phyloP scores from a whole-genome alignment of 2,329 filamentous ascomycete genomes.

The Esteya vermicola region DNA sequence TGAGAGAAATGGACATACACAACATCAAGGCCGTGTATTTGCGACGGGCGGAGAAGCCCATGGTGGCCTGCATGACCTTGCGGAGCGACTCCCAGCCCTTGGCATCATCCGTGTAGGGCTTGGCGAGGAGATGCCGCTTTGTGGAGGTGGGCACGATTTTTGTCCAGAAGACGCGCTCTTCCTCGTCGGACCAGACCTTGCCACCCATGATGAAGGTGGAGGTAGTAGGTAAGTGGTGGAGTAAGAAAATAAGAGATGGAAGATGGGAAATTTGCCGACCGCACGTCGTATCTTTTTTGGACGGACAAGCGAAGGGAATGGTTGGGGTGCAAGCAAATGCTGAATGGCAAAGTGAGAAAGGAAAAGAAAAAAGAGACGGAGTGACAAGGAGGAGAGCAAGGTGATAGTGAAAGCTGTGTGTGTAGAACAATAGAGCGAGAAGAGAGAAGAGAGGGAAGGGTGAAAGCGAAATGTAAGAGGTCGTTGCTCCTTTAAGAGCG shows the following conservation, averaged over 20 bases:
- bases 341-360: neutral
- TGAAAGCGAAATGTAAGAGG: no score
- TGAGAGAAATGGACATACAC: slow-evolving; percentile 14
- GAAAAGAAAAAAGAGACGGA: neutral
- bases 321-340: no score
- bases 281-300: no score
- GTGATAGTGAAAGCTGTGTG: neutral
- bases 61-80: slow-evolving; percentile 9
- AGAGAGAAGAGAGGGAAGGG: neutral
- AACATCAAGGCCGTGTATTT: slow-evolving; percentile 15
- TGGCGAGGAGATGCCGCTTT: slow-evolving; percentile 11
- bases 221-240: no score
- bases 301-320: no score
- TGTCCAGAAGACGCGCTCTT: slow-evolving; percentile 35
- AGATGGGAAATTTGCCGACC: slow-evolving; percentile 6
- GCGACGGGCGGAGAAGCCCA: slow-evolving; percentile 12
- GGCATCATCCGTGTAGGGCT: slow-evolving; percentile 4
- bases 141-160: slow-evolving; percentile 15
- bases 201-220: no score
- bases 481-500: no score
- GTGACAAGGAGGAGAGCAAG: neutral
- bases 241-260: neutral
- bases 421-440: neutral
- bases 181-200: slow-evolving; percentile 31
- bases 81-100: slow-evolving; percentile 12